Base-by-base conservation (phyloP, 1,284 basidiomycete species). In the Ganoderma sp. region DNA sequence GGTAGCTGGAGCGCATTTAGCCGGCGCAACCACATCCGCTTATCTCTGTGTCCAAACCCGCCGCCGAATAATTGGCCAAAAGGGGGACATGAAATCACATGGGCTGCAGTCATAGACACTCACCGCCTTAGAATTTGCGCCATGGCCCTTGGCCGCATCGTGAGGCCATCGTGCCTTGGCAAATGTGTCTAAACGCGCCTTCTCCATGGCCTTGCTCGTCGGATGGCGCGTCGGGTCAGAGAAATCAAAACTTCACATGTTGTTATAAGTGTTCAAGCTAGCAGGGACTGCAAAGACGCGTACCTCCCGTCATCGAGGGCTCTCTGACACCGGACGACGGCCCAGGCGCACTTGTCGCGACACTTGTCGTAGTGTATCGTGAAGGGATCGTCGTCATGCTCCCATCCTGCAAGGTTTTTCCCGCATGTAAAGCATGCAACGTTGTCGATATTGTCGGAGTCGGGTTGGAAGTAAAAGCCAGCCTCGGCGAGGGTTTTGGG, bases 361-460 rank as follows among this genome's bases (percentile, higher is more conserved):
- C 85, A 91, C 78, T 89, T 92, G 48, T 79, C 78, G 79, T 84
- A 90, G 75, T 96, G 94, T 58, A 95, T 89, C 54, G 87, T 83
- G 73, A 91, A 92, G 2, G 94, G 94, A 80, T 96, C 91, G 75
- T 96, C 95, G 1, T 87, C 82, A 54, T 84, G 82, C 63, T 90
- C 90, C 94, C 94, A 96, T 17, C 90, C 92, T 61, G 87, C 87
- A 12, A 96, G 83, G 70, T 90, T 84, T 74, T 94, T 92, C 59
- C 83, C 84, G 79, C 94, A 96, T 67, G 87, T 84, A 73, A 91
- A 92, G 78, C 95, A 96, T 6, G 84, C 84, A 32, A 91, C 91
- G 71, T 86, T 89, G 79, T 94, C 92, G 37, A 81, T 82, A 69
- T 89, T 86, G 14, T 87, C 84, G 69, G 80, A 79, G 73, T 85